Base-by-base conservation (phyloP, 768 basidiomycete genomes). In the Lentinula boryana region DNA sequence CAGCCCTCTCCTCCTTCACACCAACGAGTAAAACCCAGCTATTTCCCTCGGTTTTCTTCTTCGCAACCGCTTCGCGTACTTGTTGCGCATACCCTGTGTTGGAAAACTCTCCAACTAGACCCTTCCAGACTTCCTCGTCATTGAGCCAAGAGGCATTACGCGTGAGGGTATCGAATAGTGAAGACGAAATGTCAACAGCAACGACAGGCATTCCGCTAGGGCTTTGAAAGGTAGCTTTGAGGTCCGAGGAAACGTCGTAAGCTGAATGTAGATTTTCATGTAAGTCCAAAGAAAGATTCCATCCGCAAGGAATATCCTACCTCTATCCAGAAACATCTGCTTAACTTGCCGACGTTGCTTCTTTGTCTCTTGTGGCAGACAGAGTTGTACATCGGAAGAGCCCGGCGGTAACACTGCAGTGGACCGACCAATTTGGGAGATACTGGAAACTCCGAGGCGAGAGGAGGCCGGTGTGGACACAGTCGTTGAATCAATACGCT, bases 121-220 rank as follows among this genome's bases (percentile, higher is more conserved):
- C 62, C 70, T 85, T 87, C 89, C 91, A 91, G 0, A 78, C 75
- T 41, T 92, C 89, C 48, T 93, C 91, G 62, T 91, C 89, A 4
- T 79, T 79, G 27, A 91, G 71, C 91, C 91, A 93, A 15, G 74
- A 69, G 3, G 83, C 68, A 38, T 70, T 83, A 67, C 76, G 80
- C 32, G 78, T 77, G 76, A 93, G 81, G 1, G 76, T 66, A 51
- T 91, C 88, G 63, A 91, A 91, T 1, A 84, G 78, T 6, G 73
- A 61, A 0, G 78, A 69, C 1, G 84, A 74, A 9, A 92, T 84
- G 60, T 93, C 91, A 13, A 93, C 78, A 1, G 84, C 89, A n/a
- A 93, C 72, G 21, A 83, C 84, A 1, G 88, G 87, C 63, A 89
- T 75, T 9, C 83, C 84, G 9, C 74, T 51, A n/a, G 56, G 27